These are phyloP conservation scores for Neurospora tetraspora DNA, from an alignment of 495 filamentous ascomycete species.

Conservation along the genomic window DNA sequence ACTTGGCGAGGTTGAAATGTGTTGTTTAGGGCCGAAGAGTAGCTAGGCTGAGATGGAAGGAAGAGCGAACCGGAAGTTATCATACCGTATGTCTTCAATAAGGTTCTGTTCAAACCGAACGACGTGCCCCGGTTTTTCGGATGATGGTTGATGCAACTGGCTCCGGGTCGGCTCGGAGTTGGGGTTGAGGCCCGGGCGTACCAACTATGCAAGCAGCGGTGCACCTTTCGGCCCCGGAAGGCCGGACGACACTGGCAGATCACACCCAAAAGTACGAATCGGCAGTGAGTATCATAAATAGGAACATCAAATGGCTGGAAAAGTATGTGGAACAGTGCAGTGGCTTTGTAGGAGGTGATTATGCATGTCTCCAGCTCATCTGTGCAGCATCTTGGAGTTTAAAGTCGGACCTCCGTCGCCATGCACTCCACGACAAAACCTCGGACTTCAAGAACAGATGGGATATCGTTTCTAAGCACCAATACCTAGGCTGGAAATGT, in stretches of 20 bases:
- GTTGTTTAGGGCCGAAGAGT: background rate
- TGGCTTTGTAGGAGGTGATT: background rate
- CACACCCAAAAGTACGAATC: background rate
- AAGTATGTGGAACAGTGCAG: background rate
- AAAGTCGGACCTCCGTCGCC: background rate
- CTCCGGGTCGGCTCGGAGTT: background rate
- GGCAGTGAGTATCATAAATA: background rate
- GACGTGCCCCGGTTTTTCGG: background rate
- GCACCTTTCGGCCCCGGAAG: background rate
- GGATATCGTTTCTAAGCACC: background rate
- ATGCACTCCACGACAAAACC: background rate
- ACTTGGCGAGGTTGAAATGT: background rate
- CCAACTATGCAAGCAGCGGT: background rate
- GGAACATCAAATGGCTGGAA: background rate
- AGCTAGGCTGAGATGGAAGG: background rate
- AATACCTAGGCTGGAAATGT: background rate
- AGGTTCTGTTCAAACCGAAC: background rate
- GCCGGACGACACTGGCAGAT: background rate
- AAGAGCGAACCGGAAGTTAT: background rate
- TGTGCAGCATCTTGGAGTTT: background rate
- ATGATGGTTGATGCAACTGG: background rate
- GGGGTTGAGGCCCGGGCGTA: background rate
- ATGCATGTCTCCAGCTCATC: background rate
- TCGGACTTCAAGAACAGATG: background rate
- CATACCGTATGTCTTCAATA: background rate